Percentiles rank a stretch among this genome's conserved stretches.
Evolutionary conservation across 2,329 filamentous ascomycete species (phyloP).

Genomic region (Diaporthe nobilis): DNA sequence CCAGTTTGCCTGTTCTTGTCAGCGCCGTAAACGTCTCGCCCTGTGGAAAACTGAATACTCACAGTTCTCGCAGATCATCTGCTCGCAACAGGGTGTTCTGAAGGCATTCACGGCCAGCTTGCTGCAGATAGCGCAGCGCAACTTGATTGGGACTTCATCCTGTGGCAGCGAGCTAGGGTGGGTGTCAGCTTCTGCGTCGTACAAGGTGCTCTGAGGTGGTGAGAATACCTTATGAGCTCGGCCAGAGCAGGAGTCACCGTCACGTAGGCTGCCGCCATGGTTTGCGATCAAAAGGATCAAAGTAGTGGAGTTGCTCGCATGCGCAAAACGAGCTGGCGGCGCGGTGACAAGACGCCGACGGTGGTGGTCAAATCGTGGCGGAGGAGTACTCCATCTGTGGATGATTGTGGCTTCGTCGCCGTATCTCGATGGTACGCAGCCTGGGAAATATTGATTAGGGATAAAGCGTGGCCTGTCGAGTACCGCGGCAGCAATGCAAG

Average conservation of each 20-base stretch:
- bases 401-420: conserved; percentile 15
- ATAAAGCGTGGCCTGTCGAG: conserved; percentile 25
- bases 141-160: conserved; percentile 94
- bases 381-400: conserved; percentile 34
- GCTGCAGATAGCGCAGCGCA: conserved; percentile 94
- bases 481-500: conserved; percentile 10
- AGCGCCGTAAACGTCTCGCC: conserved; percentile 11
- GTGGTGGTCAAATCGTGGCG: conserved; percentile 27
- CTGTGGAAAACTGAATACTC: conserved; percentile 42
- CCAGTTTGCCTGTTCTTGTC: conserved; percentile 76
- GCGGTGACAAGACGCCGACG: conserved; percentile 31
- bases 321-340: conserved; percentile 37
- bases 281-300: conserved; percentile 38
- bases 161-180: conserved; percentile 77
- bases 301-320: conserved; percentile 24
- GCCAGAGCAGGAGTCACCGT: conserved; percentile 65
- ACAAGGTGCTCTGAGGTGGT: background rate
- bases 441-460: conserved; percentile 2
- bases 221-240: conserved; percentile 69
- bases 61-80: conserved; percentile 94
- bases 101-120: conserved; percentile 92
- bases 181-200: conserved; percentile 40
- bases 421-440: background rate
- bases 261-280: conserved; percentile 43
- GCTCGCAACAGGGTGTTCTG: conserved; percentile 94